Percentiles rank a stretch among this genome's conserved stretches.
Conservation (phyloP, 208 protist genomes). For the Herpetomonas samuelpessoai region DNA sequence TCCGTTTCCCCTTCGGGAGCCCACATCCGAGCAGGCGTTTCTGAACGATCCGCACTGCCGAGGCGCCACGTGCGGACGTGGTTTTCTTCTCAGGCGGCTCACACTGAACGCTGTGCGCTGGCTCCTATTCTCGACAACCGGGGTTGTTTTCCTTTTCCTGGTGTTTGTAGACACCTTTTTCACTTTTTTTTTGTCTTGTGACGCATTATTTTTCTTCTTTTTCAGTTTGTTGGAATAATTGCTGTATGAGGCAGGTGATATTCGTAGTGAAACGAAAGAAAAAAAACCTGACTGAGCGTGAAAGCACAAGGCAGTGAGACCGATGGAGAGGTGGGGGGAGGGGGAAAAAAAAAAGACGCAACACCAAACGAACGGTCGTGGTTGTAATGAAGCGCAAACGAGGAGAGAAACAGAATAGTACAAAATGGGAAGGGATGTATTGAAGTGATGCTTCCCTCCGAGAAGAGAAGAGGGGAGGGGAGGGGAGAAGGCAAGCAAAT, state of each 20-base stretch:
- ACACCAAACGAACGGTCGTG: background rate
- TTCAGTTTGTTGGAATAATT: conserved; percentile 1
- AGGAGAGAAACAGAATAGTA: background rate
- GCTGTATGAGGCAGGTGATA: background rate
- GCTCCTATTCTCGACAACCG: too few species aligned
- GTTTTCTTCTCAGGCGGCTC: too few species aligned
- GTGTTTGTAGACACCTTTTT: too few species aligned
- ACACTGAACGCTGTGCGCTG: too few species aligned
- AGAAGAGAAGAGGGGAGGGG: background rate
- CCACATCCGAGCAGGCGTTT: too few species aligned
- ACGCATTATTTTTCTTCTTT: background rate
- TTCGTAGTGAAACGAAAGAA: background rate
- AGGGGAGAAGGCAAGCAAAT: too few species aligned
- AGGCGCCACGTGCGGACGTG: too few species aligned
- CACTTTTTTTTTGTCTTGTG: conserved; percentile 7
- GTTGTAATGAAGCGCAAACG: too few species aligned
- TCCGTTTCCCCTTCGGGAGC: too few species aligned
- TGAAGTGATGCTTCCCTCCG: conserved; percentile 1
- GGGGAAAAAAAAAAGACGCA: conserved; percentile 7
- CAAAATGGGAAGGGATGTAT: background rate
- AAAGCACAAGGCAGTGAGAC: background rate
- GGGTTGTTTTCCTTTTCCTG: too few species aligned
- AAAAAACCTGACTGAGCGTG: conserved; percentile 8
- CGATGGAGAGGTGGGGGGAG: conserved; percentile 1
- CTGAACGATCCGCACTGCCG: too few species aligned